These are phyloP conservation scores for Leccinum pachyderme DNA, from an alignment of 1,284 basidiomycete species.

Conservation along the genomic window DNA sequence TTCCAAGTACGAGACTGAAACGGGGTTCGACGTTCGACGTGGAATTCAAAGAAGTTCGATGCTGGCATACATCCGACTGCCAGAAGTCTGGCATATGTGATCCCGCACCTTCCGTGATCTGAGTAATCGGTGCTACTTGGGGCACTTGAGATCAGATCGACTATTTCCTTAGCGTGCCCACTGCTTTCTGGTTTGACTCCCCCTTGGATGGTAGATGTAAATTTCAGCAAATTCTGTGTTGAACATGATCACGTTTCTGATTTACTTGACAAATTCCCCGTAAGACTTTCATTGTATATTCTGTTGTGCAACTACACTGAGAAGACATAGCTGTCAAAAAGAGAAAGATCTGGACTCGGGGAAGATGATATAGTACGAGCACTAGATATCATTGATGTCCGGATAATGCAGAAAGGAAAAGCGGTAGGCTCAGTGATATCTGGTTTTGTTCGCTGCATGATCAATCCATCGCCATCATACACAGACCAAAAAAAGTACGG, in stretches of 20 bases:
- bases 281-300: background rate
- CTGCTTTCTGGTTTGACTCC: background rate
- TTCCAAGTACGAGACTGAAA: background rate
- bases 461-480: background rate
- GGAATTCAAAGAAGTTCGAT: background rate
- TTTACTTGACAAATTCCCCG: background rate
- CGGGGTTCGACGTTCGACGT: background rate
- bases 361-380: background rate
- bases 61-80: background rate
- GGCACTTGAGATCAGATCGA: background rate
- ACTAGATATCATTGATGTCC: background rate
- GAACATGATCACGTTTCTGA: background rate
- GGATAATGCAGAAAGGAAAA: background rate
- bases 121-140: background rate
- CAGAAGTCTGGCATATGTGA: background rate
- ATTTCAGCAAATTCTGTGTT: background rate
- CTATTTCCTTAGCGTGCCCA: background rate
- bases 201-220: background rate
- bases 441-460: background rate
- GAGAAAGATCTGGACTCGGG: background rate
- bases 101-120: background rate
- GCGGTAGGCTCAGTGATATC: background rate
- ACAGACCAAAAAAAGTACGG: background rate
- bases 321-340: background rate
- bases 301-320: background rate